A percentile compares a stretch with the other conserved stretches of the same genome.
phyloP scores from a whole-genome alignment of 208 protist species.

The Leishmania lainsoni region DNA sequence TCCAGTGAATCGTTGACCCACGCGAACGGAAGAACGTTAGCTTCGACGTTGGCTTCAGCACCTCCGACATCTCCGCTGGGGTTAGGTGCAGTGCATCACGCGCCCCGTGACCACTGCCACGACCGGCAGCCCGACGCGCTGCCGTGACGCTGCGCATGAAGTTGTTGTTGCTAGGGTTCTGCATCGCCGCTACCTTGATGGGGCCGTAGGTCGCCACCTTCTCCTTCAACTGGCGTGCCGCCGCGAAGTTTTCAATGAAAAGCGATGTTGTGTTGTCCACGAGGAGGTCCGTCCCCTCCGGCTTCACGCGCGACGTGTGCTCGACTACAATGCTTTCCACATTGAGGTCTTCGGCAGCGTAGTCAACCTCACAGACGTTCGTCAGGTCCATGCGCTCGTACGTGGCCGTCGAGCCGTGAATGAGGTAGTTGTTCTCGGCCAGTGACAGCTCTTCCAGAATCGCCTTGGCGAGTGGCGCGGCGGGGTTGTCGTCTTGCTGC shows the following conservation, averaged over 20 bases:
- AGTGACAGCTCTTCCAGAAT: conserved; percentile 85
- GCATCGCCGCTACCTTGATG: conserved; percentile 49
- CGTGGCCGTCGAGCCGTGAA: conserved; percentile 72
- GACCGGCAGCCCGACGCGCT: conserved; percentile 13
- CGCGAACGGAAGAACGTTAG: conserved; percentile 81
- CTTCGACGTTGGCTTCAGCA: conserved; percentile 65
- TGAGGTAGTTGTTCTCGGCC: conserved; percentile 79
- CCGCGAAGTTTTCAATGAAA: conserved; percentile 89
- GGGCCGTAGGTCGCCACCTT: conserved; percentile 55
- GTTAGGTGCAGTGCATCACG: conserved; percentile 27
- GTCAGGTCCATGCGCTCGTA: conserved; percentile 87
- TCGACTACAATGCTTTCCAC: conserved; percentile 89
- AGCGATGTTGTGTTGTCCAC: conserved; percentile 86
- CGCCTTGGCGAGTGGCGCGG: conserved; percentile 63
- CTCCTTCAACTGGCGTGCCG: conserved; percentile 72
- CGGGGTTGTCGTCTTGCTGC: conserved; percentile 76
- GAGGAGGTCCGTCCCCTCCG: conserved; percentile 67
- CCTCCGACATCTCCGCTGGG: conserved; percentile 44
- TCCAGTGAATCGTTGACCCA: conserved; percentile 83
- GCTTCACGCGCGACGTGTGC: conserved; percentile 73
- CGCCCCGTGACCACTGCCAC: conserved; percentile 17
- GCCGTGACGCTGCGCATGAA: conserved; percentile 39
- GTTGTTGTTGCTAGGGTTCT: conserved; percentile 65
- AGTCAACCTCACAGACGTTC: conserved; percentile 79
- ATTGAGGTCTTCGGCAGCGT: conserved; percentile 80